Evolutionary conservation across 768 basidiomycete species (phyloP).

Genomic region (Dioszegia crocea): DNA sequence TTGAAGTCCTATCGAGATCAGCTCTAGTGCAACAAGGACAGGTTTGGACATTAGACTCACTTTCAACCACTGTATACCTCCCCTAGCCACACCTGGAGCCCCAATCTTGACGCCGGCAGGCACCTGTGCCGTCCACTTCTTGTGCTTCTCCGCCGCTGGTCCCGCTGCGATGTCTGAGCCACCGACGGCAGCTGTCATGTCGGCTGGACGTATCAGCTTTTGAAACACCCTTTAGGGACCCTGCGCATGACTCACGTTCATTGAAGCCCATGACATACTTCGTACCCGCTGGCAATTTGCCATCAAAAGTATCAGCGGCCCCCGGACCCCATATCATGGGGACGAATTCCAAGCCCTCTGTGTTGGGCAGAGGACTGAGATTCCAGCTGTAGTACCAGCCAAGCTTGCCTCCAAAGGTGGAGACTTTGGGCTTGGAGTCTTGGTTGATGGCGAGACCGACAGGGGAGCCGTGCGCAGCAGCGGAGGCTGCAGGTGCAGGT

Average conservation of each 20-base stretch:
- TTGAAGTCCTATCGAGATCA: conserved; percentile 21
- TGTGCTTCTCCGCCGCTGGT: conserved; percentile 23
- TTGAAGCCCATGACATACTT: conserved; percentile 38
- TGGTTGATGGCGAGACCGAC: conserved; percentile 13
- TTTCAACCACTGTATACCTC: conserved; percentile 30
- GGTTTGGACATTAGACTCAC: conserved; percentile 25
- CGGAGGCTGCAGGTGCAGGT: not conserved
- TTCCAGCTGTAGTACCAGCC: conserved; percentile 33
- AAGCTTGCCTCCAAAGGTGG: conserved; percentile 9
- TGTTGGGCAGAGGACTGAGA: not conserved
- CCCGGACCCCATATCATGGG: conserved; percentile 21
- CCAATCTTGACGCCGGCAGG: conserved; percentile 27
- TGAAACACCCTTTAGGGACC: not conserved
- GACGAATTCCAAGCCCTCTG: conserved; percentile 23
- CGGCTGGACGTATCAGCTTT: conserved; percentile 15
- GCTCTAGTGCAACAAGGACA: conserved; percentile 9
- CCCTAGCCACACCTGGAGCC: conserved; percentile 35
- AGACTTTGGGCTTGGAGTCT: not conserved
- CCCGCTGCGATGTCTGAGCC: conserved; percentile 24
- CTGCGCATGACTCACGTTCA: conserved; percentile 30
- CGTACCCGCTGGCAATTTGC: conserved; percentile 10
- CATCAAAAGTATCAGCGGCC: not conserved
- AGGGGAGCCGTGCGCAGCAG: not conserved
- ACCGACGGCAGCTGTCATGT: conserved; percentile 14
- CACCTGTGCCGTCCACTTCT: conserved; percentile 26